Base-by-base conservation (phyloP, 345 rosid species). In the Euphorbia pulcherrima region DNA sequence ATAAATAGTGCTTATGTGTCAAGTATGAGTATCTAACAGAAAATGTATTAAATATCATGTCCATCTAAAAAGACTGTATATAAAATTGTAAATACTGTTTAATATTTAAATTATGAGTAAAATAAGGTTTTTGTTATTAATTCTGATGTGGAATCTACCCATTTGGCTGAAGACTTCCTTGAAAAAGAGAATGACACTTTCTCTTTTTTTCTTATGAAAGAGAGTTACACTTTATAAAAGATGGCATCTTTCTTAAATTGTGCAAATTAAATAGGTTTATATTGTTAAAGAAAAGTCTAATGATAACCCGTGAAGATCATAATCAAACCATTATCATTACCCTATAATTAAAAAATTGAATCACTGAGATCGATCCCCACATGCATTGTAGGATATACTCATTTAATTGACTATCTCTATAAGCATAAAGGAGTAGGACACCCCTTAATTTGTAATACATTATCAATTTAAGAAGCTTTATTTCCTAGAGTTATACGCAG, bases 221-320 rank as follows among this genome's bases (percentile, higher is more conserved):
- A 20, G 12, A 21, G 29, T 50, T 37, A 66, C 26, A 37, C 67
- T 72, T 70, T 46, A 35, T n/a, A 53, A 70, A 40, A 57, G 50
- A 16, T 44, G 16, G 68, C 77, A 69, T 62, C 54, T 67, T 73
- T 65, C 71, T 66, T 24, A 69, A 64, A 69, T 72, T 69, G 16
- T 33, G 60, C 63, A n/a, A 46, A 50, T 24, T 55, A 55, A 69
- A 58, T 59, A 6, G 60, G 0, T 46, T 33, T 21, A 30, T 20
- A 66, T 33, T 23, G 54, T 35, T 52, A 24, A 70, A 50, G 66
- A 54, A 48, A 73, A 67, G 52, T 40, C 54, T 68, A 56, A 40
- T 68, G 28, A 68, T 68, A 44, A 28, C 54, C 53, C 16, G 55
- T 60, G 24, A 26, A 62, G 55, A 33, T 33, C 62, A 59, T 48